Base-by-base conservation (phyloP, 2,329 filamentous ascomycete genomes). In the Podosphaera fusca region DNA sequence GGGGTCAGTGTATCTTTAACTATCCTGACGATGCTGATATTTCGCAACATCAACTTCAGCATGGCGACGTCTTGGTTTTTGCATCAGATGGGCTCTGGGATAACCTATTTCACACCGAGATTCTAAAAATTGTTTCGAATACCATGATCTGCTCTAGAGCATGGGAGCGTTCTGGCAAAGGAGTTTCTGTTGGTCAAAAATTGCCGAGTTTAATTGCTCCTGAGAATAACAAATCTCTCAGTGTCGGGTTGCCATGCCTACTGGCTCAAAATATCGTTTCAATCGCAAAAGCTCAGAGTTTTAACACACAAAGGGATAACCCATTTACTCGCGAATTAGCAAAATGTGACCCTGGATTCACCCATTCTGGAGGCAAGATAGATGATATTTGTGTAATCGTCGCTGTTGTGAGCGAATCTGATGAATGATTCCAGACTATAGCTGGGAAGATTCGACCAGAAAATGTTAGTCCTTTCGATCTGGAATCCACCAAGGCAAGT, bases 31-130 rank as follows among this genome's bases (percentile, higher is more conserved):
- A 96, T 65, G 86, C 92, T 29, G 84, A 86, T 66, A 78, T 94
- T 34, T 84, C 83, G 14, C 81, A 81, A 59, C 82, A 94, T 68
- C 70, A 74, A 47, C 77, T 96, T 57, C 82, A 84, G 61, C 88
- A 96, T 68, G 92, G 92, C 29, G 92, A 98, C 67, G 84, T 98
- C 1, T 73, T 96, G n/a, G 72, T 98, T 21, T 85, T 98, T 63
- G 92, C 88, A 1, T 95, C 88, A 0, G 92, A 98, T 69, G 92
- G 92, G 3, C 84, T 96, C 3, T 92, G 92, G 78, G 92, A 98
- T 69, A 98, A 98, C 64, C 75, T 98, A 36, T 92, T 87, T 66
- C 85, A 88, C 64, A 85, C 94, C 66, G 88, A 98, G 62, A 83
- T 94, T 35, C 75, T 98, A 10, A 79, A 81, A 59, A 80, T 94